Conservation (phyloP, 2,329 filamentous ascomycete genomes). For the Fusarium nanum region DNA sequence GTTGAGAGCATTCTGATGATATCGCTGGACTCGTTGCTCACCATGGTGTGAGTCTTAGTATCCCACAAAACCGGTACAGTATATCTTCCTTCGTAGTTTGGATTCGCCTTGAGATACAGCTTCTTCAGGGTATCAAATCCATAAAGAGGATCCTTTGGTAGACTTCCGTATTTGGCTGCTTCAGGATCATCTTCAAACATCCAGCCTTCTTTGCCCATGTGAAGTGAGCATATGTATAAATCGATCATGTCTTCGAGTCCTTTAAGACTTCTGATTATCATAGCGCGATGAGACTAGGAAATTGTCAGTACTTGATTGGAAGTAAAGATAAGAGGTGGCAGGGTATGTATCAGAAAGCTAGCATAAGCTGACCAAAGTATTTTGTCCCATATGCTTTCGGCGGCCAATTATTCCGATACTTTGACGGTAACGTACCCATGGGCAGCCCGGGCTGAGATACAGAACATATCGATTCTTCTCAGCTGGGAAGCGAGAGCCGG, state of each 20-base stretch:
- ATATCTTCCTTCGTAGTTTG: slow-evolving; percentile 75
- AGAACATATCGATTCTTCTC: slow-evolving; percentile 71
- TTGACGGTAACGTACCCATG: slow-evolving; percentile 62
- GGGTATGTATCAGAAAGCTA: too few species aligned
- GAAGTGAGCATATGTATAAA: slow-evolving; percentile 75
- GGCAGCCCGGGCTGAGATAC: slow-evolving; percentile 70
- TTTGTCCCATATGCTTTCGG: too few species aligned
- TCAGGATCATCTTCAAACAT: slow-evolving; percentile 59
- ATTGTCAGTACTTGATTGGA: too few species aligned
- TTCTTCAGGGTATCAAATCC: slow-evolving; percentile 74
- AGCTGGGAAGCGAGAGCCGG: slow-evolving; percentile 64
- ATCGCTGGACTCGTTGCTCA: slow-evolving; percentile 86
- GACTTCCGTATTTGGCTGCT: slow-evolving; percentile 40
- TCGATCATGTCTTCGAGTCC: slow-evolving; percentile 77
- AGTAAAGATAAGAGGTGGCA: too few species aligned
- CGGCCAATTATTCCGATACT: too few species aligned
- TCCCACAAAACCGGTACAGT: slow-evolving; percentile 81
- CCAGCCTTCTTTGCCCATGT: slow-evolving; percentile 70
- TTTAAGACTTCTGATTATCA: slow-evolving; percentile 79
- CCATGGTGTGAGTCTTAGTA: slow-evolving; percentile 74
- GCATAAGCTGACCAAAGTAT: too few species aligned
- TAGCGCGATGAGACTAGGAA: slow-evolving; percentile 66
- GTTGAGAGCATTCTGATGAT: slow-evolving; percentile 87
- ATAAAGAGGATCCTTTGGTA: slow-evolving; percentile 71
- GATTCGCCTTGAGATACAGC: slow-evolving; percentile 76